Percentiles rank a stretch among this genome's conserved stretches.
These are phyloP conservation scores for Gossypium sturtianum DNA, from an alignment of 345 rosid genomes.

Conservation along the genomic window DNA sequence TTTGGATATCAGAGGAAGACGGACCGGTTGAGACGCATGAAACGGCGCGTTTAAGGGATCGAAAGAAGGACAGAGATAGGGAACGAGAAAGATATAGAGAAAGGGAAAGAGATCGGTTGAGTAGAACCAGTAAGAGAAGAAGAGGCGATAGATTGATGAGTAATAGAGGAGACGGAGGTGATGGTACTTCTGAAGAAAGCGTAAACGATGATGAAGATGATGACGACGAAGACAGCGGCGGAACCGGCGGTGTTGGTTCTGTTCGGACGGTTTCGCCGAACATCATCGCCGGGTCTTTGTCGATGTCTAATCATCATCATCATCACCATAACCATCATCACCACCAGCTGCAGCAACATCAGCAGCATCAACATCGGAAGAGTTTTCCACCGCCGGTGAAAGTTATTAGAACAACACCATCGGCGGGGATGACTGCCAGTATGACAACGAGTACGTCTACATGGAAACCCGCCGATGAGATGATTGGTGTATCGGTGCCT, in stretches of 20 bases:
- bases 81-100: constrained; percentile 48
- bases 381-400: constrained; percentile 56
- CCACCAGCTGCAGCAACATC: constrained; percentile 9
- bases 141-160: constrained; percentile 65
- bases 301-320: constrained; percentile 15
- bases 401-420: constrained; percentile 49
- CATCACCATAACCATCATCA: background rate
- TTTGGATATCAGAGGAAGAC: constrained; percentile 58
- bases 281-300: constrained; percentile 32
- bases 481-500: constrained; percentile 97
- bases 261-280: constrained; percentile 72
- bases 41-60: constrained; percentile 80
- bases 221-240: constrained; percentile 58
- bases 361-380: constrained; percentile 43
- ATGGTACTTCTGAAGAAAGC: constrained; percentile 86
- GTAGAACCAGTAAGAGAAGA: constrained; percentile 69
- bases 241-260: constrained; percentile 31
- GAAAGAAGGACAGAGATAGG: constrained; percentile 76
- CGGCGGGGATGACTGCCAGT: constrained; percentile 25
- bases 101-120: constrained; percentile 74
- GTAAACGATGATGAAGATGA: constrained; percentile 93
- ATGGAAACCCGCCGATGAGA: constrained; percentile 87
- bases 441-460: constrained; percentile 13
- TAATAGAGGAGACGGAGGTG: constrained; percentile 66
- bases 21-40: constrained; percentile 67